A percentile compares a stretch with the other conserved stretches of the same genome.
phyloP scores from a whole-genome alignment of 2,329 filamentous ascomycete species.

The Parafenestella ontariensis region DNA sequence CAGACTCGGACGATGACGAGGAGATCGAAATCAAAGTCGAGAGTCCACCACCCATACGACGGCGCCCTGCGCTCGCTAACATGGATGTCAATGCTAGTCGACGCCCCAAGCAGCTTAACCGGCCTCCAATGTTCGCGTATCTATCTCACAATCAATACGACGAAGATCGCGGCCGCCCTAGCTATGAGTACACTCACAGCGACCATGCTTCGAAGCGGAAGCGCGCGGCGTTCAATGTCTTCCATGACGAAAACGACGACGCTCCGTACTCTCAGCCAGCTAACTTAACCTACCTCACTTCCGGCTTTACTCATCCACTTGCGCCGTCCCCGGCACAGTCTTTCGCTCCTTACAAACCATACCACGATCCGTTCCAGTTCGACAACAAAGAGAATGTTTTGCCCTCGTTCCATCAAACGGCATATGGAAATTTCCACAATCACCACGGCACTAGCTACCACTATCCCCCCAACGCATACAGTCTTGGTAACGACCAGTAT shows the following conservation, averaged over 20 bases:
- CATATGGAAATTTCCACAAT: constrained; percentile 32
- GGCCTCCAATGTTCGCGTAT: constrained; percentile 25
- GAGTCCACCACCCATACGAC: constrained; percentile 37
- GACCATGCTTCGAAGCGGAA: constrained; percentile 43
- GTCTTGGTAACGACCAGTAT: constrained; percentile 38
- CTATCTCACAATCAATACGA: constrained; percentile 36
- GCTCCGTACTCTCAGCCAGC: constrained; percentile 42
- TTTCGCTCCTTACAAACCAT: constrained; percentile 36
- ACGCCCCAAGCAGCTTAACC: constrained; percentile 40
- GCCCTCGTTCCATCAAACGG: constrained; percentile 30
- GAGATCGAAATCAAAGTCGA: constrained; percentile 48
- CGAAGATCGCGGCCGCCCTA: constrained; percentile 39
- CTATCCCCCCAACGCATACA: constrained; percentile 38
- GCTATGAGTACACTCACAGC: constrained; percentile 37
- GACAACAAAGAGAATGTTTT: constrained; percentile 46
- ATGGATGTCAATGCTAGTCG: constrained; percentile 41
- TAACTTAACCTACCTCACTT: constrained; percentile 44
- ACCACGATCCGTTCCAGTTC: constrained; percentile 36
- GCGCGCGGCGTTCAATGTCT: constrained; percentile 47
- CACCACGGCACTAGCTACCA: constrained; percentile 33
- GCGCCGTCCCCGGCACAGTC: constrained; percentile 34
- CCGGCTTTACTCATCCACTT: constrained; percentile 36
- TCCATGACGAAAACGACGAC: constrained; percentile 48
- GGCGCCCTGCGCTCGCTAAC: constrained; percentile 39
- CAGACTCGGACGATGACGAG: constrained; percentile 49